Conservation (phyloP, 306 rosid genomes). For the Ceratonia siliqua region DNA sequence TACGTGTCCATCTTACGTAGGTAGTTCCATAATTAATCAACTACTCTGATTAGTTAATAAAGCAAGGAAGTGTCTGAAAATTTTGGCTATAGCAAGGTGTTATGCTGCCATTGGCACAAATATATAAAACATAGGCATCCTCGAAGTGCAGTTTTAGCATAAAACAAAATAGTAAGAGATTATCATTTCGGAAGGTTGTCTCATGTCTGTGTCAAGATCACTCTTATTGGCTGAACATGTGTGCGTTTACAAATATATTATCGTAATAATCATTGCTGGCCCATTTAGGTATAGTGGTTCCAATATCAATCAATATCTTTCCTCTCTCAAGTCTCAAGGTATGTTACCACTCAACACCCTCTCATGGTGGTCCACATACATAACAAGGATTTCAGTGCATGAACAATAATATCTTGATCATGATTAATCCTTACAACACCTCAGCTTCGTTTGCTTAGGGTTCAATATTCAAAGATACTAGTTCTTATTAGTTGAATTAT, state of each 20-base stretch:
- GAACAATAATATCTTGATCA: constrained; percentile 14
- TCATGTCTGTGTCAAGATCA: not conserved
- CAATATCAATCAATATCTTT: constrained; percentile 4
- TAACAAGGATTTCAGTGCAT: constrained; percentile 21
- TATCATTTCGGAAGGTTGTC: constrained; percentile 1
- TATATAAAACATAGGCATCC: constrained; percentile 23
- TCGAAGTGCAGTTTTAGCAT: constrained; percentile 19
- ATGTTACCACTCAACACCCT: constrained; percentile 1
- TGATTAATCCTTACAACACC: not conserved
- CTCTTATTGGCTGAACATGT: constrained; percentile 15
- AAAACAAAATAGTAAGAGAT: not conserved
- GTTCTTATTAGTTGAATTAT: not conserved
- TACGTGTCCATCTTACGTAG: constrained; percentile 26
- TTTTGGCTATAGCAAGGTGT: constrained; percentile 1
- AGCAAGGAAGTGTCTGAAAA: not conserved
- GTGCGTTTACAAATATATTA: constrained; percentile 11
- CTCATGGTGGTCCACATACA: constrained; percentile 30
- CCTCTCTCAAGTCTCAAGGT: constrained; percentile 26
- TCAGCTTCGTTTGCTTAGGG: not conserved
- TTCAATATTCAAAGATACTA: not conserved
- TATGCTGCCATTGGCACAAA: constrained; percentile 26
- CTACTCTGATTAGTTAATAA: constrained; percentile 17
- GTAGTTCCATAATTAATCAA: constrained; percentile 17
- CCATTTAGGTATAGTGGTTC: constrained; percentile 39
- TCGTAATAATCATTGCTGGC: constrained; percentile 25